Base-by-base conservation (phyloP, 257 asterid species). In the Misopates orontium region DNA sequence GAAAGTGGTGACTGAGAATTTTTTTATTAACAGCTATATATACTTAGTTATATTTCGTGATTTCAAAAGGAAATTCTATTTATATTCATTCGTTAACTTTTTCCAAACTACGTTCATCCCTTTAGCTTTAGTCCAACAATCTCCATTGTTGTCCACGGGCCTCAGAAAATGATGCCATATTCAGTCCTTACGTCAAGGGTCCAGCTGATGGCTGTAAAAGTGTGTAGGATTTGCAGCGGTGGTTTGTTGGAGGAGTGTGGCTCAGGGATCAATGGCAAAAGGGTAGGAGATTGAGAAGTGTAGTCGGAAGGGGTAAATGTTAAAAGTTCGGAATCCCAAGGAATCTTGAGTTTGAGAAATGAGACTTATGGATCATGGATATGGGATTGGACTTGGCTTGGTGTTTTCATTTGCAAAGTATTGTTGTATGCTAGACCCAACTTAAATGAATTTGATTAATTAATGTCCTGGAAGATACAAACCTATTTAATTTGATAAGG, bases 391-490 rank as follows among this genome's bases (percentile, higher is more conserved):
- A 44, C 50, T 51, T 52, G 48, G 39, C 42, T 59, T 60, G 19
- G 49, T 44, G 40, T 44, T 22, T 47, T 21, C 60, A 7, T 32
- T 13, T 22, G 49, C 51, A 56, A 55, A 54, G 16, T 28, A 7
- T 28, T 28, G 36, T 25, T 25, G 24, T 75, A 23, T n/a, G 18
- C 24, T 20, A 48, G 75, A 62, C 47, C 59, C 71, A 39, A n/a
- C 49, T 50, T 13, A 11, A 62, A 19, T 72, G 60, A 28, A 62
- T 62, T 62, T 31, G 66, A 21, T 57, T 57, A 71, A 62, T 51
- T n/a, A 45, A 62, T 51, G 54, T 51, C 42, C 47, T 36, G 40
- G 45, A 58, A 45, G 70, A 7, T 22, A 20, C 22, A 44, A 49
- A 28, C 36, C 3, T 28, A 28, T 28, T 28, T 28, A 28, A 28